Conservation (phyloP, 768 basidiomycete species). For the Termitomyces eurrhizus region DNA sequence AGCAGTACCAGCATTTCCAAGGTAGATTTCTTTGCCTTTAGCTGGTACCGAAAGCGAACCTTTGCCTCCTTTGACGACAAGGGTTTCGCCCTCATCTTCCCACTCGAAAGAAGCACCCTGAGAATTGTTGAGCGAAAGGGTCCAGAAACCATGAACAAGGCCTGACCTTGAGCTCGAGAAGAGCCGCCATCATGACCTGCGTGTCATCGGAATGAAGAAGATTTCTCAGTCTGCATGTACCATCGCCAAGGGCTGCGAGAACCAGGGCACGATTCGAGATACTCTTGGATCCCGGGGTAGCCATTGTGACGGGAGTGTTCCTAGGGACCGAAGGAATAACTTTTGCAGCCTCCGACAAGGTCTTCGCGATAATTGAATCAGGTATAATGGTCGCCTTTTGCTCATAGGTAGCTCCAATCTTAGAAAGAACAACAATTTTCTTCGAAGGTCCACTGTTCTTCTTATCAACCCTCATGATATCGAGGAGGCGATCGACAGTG, state of each 20-base stretch:
- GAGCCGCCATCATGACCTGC: constrained; percentile 97
- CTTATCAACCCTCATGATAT: constrained; percentile 96
- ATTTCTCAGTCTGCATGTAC: constrained; percentile 85
- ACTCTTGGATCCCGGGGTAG: constrained; percentile 95
- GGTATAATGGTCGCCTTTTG: constrained; percentile 83
- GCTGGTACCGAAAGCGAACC: constrained; percentile 77
- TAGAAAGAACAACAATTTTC: constrained; percentile 88
- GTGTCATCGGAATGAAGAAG: constrained; percentile 97
- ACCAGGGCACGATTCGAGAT: constrained; percentile 94
- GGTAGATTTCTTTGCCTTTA: constrained; percentile 85
- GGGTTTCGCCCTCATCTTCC: constrained; percentile 95
- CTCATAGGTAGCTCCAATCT: constrained; percentile 91
- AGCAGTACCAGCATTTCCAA: constrained; percentile 96
- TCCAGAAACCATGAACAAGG: constrained; percentile 3
- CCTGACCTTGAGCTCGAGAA: constrained; percentile 78
- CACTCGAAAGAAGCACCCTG: constrained; percentile 90
- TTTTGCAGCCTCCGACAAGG: constrained; percentile 74
- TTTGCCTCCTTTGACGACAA: constrained; percentile 85
- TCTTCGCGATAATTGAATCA: constrained; percentile 79
- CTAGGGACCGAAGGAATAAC: constrained; percentile 68
- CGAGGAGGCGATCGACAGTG: constrained; percentile 76
- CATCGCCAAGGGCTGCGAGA: constrained; percentile 86
- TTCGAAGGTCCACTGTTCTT: constrained; percentile 93
- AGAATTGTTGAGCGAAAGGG: constrained; percentile 1
- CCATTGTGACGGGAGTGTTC: constrained; percentile 62